phyloP scores from a whole-genome alignment of 73 alveolate species.

The Symbiodinium pilosum region DNA sequence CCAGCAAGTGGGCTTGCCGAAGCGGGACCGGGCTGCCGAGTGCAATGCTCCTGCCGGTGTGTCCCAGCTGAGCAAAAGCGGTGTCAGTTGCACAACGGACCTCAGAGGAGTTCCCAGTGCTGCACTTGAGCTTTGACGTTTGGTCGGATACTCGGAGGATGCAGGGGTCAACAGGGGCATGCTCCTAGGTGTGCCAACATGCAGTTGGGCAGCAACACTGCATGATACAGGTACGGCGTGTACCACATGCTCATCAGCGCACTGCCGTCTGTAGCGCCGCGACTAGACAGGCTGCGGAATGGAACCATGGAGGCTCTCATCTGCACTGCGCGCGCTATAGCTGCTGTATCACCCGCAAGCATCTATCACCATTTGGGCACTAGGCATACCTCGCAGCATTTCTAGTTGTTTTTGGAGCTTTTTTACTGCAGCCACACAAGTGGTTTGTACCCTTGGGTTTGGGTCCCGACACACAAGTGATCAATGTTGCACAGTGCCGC shows the following conservation, averaged over 20 bases:
- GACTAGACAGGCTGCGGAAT: slow-evolving; percentile 85
- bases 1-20: neutral
- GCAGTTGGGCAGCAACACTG: neutral
- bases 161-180: neutral
- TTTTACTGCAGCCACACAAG: too few species aligned
- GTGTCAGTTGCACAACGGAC: too few species aligned
- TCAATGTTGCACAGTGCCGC: too few species aligned
- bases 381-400: too few species aligned
- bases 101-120: slow-evolving; percentile 74
- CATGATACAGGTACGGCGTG: slow-evolving; percentile 64
- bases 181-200: neutral
- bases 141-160: slow-evolving; percentile 23
- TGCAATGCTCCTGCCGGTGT: neutral
- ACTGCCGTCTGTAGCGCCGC: slow-evolving; percentile 88
- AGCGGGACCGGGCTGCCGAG: neutral
- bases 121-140: slow-evolving; percentile 84
- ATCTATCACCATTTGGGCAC: too few species aligned
- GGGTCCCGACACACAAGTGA: too few species aligned
- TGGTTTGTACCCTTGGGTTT: too few species aligned
- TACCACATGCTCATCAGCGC: slow-evolving; percentile 92
- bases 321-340: too few species aligned
- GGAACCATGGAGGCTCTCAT: slow-evolving; percentile 88
- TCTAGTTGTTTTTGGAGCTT: too few species aligned
- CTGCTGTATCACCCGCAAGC: too few species aligned
- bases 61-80: too few species aligned